A percentile compares a stretch with the other conserved stretches of the same genome.
phyloP scores from a whole-genome alignment of 176 grass and related monocot genomes.

The Carex myosuroides region DNA sequence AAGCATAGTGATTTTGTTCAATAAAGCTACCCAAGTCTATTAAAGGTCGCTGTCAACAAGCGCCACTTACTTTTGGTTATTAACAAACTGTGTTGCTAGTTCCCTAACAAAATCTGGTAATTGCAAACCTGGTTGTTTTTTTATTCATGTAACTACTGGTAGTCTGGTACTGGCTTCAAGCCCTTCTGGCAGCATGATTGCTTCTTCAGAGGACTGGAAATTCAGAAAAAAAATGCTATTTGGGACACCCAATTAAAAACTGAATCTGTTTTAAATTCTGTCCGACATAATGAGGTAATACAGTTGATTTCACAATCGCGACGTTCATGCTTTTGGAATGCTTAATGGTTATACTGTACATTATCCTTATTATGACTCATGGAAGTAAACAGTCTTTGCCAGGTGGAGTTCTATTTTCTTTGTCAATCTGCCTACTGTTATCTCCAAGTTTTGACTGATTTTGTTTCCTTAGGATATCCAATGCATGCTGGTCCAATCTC shows the following conservation, averaged over 20 bases:
- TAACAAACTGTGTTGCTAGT: background rate
- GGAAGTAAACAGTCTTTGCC: background rate
- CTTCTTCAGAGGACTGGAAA: constrained; percentile 11
- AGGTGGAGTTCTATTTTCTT: background rate
- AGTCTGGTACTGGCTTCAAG: constrained; percentile 3
- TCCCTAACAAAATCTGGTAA: constrained; percentile 1
- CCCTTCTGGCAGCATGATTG: constrained; percentile 1
- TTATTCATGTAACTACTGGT: background rate
- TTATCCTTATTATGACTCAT: background rate
- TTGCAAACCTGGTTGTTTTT: background rate
- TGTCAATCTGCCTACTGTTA: constrained; percentile 9
- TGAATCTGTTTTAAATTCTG: background rate
- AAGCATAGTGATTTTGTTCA: background rate
- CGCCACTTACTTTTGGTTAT: background rate
- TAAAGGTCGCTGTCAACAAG: background rate
- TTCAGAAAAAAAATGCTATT: background rate
- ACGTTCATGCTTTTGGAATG: background rate
- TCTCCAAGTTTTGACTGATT: background rate
- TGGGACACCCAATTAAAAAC: background rate
- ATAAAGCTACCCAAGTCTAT: background rate
- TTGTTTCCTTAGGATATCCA: constrained; percentile 56
- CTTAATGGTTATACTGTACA: background rate
- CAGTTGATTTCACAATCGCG: background rate
- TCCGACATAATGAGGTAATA: background rate
- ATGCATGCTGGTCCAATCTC: constrained; percentile 49